Base-by-base conservation (phyloP, 768 basidiomycete genomes). In the Cystobasidium ongulense region DNA sequence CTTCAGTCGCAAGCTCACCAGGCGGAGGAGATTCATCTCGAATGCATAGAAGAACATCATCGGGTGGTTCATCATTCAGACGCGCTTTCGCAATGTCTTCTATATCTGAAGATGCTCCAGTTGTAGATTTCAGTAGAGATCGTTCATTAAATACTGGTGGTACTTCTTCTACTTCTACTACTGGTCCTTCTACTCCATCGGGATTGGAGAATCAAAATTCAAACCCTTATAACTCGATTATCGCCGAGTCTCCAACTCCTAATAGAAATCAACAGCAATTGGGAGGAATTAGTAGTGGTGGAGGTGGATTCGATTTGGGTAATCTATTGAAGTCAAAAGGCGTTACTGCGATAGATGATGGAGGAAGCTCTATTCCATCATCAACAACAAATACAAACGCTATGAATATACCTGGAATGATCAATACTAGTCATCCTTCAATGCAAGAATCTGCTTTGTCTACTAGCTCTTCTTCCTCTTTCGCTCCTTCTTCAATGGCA, bases 81-180 rank as follows among this genome's bases (percentile, higher is more conserved):
- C 52, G 54, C 27, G 31, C 68, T 35, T 59, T 71, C 41, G 54
- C 68, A 4, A 71, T 71, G 68, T 57, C 53, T 10, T 54, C 50
- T 23, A 71, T 71, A 4, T 25, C 29, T 17, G 68, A 71, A 54
- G 54, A 71, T 27, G 29, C 52, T 3, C 68, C 68, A 1, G 36
- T 71, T 8, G 52, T 53, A n/a, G 43, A 59, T 27, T 71, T 71
- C 39, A 31, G 31, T 41, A 54, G 17, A n/a, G n/a, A n/a, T n/a
- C n/a, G n/a, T n/a, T 68, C 66, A 25, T 29, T 27, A 33, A 13
- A 25, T 33, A 17, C 23, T 38, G 31, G 46, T 21, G n/a, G 21
- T 61, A 15, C 57, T 61, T 2, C 57, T 17, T 38, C 57, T 57
- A 8, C 54, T 23, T 57, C n/a, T 13, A 7, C 23, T 8, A n/a